Evolutionary conservation across 495 filamentous ascomycete species (phyloP), one percentile per base, ranked within the genome.

Genomic region (Penicillium cataractarum): DNA sequence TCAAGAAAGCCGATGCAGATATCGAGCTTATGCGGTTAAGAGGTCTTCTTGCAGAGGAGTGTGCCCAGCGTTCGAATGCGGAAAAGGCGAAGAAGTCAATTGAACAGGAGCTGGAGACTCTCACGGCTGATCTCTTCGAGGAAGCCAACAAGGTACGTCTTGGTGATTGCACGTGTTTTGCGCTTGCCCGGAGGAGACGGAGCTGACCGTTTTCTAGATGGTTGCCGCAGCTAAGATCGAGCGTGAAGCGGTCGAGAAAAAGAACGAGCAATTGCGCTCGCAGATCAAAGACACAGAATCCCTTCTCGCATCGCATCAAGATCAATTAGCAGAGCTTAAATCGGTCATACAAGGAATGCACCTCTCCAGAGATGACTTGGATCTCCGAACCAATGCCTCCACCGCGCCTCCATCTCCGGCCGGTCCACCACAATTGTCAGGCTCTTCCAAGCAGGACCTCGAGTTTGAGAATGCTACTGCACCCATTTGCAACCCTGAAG

Each of bases 281-380:
- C 90, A 95, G 73, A 78, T 96, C 50, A 87, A 85, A 64, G 92
- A 98, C 71, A 92, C 89, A 3, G 95, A 98, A 75, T 76, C 82
- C n/a, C 84, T 99, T 29, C 83, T 98, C 42, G 84, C 86, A 42
- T 95, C 90, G 8, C 93, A 97, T 60, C 94, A 97, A 71, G 92
- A 98, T 70, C 95, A 99, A 74, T 83, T 99, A 10, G 84, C 89
- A 8, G 90, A 98, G 74, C 83, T 99, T 42, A 98, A 98, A 73
- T 81, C 83, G 7, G 92, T 96, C 58, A 91, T 99, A 89, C 91
- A 97, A 79, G 84, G 88, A 54, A 92, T 97, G 86, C 84, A 83
- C n/a, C 76, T 82, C 39, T 86, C 91, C 60, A 84, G 84, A 55
- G 92, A 93, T 61, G 92, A 89, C 37, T 64, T 77, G 42, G 87